Percentiles rank a stretch among this genome's conserved stretches.
Conservation (phyloP, 116 monocot species). For the Cymodocea nodosa region DNA sequence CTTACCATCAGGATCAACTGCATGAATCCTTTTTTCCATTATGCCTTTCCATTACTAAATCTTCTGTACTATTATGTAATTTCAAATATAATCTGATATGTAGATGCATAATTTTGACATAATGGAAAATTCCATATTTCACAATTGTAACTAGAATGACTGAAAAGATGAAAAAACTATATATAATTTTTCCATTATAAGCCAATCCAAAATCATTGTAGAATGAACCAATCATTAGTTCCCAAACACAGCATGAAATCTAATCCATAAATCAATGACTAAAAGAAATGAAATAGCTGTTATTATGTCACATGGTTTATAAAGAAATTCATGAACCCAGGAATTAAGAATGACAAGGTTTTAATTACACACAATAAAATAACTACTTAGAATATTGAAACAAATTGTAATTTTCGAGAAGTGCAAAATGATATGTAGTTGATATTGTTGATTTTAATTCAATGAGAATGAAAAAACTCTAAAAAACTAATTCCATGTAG, state of each 20-base stretch:
- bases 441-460: background rate
- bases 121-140: slow-evolving; percentile 7
- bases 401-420: background rate
- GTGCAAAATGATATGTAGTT: background rate
- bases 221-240: slow-evolving; percentile 15
- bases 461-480: too few relatives aligned
- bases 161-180: slow-evolving; percentile 2
- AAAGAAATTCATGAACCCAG: slow-evolving; percentile 4
- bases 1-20: too few relatives aligned
- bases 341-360: slow-evolving; percentile 5
- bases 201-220: slow-evolving; percentile 17
- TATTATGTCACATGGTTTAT: slow-evolving; percentile 2
- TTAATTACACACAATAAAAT: slow-evolving; percentile 2
- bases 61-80: too few relatives aligned
- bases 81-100: too few relatives aligned
- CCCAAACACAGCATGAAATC: slow-evolving; percentile 15
- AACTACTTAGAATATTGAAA: slow-evolving; percentile 2
- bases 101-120: background rate
- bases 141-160: slow-evolving; percentile 15
- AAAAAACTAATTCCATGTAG: too few relatives aligned
- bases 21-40: too few relatives aligned
- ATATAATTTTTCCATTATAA: slow-evolving; percentile 6
- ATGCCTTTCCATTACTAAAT: too few relatives aligned
- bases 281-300: slow-evolving; percentile 3
- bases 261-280: slow-evolving; percentile 6